Evolutionary conservation across 2,329 filamentous ascomycete species (phyloP), one percentile per base, ranked within the genome.

Genomic region (Clarireedia paspali): DNA sequence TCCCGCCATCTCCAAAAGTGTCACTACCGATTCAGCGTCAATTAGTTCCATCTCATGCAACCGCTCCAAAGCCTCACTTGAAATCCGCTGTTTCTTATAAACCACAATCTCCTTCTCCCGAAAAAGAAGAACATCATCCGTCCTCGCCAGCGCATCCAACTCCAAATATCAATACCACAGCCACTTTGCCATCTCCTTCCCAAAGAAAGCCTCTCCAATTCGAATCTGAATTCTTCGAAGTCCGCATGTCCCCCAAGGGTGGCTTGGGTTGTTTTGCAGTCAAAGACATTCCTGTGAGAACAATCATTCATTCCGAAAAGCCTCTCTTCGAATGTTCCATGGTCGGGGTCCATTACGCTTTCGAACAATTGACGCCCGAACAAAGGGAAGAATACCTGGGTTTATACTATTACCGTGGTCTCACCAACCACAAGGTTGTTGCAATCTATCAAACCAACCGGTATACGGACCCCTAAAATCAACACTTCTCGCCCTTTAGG

Each of bases 381-480:
- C 49, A 66, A 20, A 56, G 57, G 40, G 51, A 20, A 6, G 59
- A 60, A 15, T 69, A 64, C 49, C 5, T 52, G n/a, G 53, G 55
- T 0, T 51, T 69, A 1, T 50, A 60, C 44, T 55, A 54, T 7
- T 66, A 57, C 38, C 40, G 50, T 2, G 57, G 47, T 1, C n/a
- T 64, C 5, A 56, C 57, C 34, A 44, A 47, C 1, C 44, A 60
- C 14, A 51, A 53, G 23, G 34, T 62, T 23, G 49, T 60, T 3
- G 62, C 66, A 5, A 68, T 66, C 3, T 70, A 62, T 49, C 59
- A 62, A 26, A 68, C 66, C 4, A 70, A 70, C 47, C 53, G 67
- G 66, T 68, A 59, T 36, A 58, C 58, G 15, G 9, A 20, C 51
- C n/a, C 9, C 12, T 15, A 3, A 15, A 20, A 4, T 2, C 5